Evolutionary conservation across 805 yeast genomes (phyloP), one percentile per base, ranked within the genome.

Genomic region (Kuraishia cidri): DNA sequence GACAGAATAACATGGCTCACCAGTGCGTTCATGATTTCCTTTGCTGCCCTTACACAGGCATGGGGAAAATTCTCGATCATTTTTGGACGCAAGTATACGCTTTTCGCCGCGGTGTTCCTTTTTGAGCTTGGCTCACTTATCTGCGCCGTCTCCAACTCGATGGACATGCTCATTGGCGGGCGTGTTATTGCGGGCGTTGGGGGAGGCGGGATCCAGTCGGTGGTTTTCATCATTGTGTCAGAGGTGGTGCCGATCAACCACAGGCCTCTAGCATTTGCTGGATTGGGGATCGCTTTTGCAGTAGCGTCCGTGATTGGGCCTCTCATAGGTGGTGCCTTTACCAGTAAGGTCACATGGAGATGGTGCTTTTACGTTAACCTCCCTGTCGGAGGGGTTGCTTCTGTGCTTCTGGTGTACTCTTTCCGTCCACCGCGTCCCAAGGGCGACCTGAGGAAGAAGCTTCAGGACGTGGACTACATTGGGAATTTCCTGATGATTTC

Each of bases 341-440:
- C 82, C 2, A 54, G 70, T 3, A 19, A 34, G 13, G 37, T 34
- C 16, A 24, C 37, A 9, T 80, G 87, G 87, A 62, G 87, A 45
- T 79, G 87, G 85, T 74, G 84, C 43, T 81, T 79, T 48, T 81
- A 73, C 53, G 63, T 81, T 41, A 80, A 79, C 50, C 50, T 81
- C 22, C 84, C 85, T 3, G 51, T 78, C 21, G 81, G 83, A 12
- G 85, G 79, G 1, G 28, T 60, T 1, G 69, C 75, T 0, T 47
- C 62, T 13, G 41, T 43, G 0, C 42, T 62, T 9, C 43, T 71
- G 12, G 31, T 62, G 3, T 35, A 64, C 4, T 57, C 62, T 12
- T 64, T 70, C 47, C 52, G 64, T 23, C 72, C 75, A 10, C 73
- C 71, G 5, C 48, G 40, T 32, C 29, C 35, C 15, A 23, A 11